These are phyloP conservation scores for Wickerhamiella domercqiae DNA, from an alignment of 805 yeast genomes.

Conservation along the genomic window DNA sequence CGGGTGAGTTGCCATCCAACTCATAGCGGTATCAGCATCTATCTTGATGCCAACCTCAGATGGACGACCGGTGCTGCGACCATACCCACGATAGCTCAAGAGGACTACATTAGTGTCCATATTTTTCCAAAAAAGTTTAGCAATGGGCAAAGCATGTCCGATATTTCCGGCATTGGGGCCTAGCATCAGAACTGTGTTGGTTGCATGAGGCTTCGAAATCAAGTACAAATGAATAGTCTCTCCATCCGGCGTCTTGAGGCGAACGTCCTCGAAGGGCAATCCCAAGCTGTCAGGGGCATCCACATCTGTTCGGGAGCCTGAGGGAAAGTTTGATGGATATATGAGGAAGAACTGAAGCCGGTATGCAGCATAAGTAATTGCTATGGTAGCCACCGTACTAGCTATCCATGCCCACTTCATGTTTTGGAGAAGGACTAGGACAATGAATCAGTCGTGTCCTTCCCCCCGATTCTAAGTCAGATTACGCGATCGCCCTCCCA, in stretches of 20 bases:
- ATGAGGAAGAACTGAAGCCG: slow-evolving; percentile 44
- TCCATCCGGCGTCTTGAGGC: slow-evolving; percentile 53
- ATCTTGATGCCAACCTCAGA: slow-evolving; percentile 63
- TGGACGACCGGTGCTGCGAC: slow-evolving; percentile 61
- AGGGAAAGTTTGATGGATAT: slow-evolving; percentile 73
- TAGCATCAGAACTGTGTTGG: slow-evolving; percentile 60
- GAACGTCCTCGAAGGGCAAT: slow-evolving; percentile 47
- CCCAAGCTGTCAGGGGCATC: slow-evolving; percentile 63
- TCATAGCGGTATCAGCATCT: slow-evolving; percentile 64
- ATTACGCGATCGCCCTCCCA: background rate
- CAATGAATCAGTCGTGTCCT: too few relatives aligned
- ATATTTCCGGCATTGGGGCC: slow-evolving; percentile 95
- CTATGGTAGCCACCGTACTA: slow-evolving; percentile 4
- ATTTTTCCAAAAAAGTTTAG: slow-evolving; percentile 44
- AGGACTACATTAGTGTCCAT: slow-evolving; percentile 65
- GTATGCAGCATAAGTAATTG: slow-evolving; percentile 12
- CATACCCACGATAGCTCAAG: slow-evolving; percentile 86
- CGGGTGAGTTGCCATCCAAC: slow-evolving; percentile 38
- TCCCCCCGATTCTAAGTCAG: background rate
- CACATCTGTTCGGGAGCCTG: slow-evolving; percentile 47
- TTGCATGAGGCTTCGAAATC: slow-evolving; percentile 23
- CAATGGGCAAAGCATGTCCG: slow-evolving; percentile 78
- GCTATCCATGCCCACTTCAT: slow-evolving; percentile 9
- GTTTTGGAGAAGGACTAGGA: background rate
- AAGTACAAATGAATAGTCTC: slow-evolving; percentile 50